phyloP scores from a whole-genome alignment of 352 stramenopile genomes.

The Phytopythium delawarense region DNA sequence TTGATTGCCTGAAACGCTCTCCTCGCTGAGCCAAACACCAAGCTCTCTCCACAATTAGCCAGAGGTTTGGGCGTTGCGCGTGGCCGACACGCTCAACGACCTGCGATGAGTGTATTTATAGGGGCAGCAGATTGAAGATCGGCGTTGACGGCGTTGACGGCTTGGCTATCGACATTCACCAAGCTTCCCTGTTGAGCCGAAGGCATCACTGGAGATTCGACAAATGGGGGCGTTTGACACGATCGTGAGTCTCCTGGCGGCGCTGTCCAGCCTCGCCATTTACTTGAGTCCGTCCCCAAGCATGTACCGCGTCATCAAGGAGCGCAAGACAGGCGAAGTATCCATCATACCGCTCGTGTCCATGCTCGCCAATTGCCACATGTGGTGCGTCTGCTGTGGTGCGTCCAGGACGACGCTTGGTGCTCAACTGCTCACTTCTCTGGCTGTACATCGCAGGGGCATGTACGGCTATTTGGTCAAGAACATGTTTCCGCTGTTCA shows the following conservation, averaged over 20 bases:
- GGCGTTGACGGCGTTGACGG: too few relatives aligned
- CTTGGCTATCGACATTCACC: too few relatives aligned
- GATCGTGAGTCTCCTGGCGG: conserved; percentile 8
- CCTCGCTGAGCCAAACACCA: too few relatives aligned
- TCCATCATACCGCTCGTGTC: conserved; percentile 19
- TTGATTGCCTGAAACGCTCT: too few relatives aligned
- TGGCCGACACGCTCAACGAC: too few relatives aligned
- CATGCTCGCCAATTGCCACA: conserved; percentile 16
- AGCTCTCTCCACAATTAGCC: too few relatives aligned
- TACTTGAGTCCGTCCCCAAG: conserved; percentile 16
- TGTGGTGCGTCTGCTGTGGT: conserved; percentile 6
- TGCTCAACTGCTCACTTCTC: neutral
- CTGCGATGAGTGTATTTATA: too few relatives aligned
- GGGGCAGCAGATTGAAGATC: too few relatives aligned
- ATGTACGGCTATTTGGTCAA: conserved; percentile 9
- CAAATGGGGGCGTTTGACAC: neutral
- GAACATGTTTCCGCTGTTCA: conserved; percentile 33
- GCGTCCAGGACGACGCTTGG: neutral
- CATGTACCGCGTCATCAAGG: conserved; percentile 17
- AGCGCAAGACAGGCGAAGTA: conserved; percentile 12
- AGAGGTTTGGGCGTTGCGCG: too few relatives aligned
- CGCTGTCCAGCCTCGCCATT: conserved; percentile 13
- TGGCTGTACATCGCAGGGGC: neutral
- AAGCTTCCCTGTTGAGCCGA: too few relatives aligned
- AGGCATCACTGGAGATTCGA: too few relatives aligned